Base-by-base conservation (phyloP, 176 grass and related monocot genomes). In the Paspalum notatum region DNA sequence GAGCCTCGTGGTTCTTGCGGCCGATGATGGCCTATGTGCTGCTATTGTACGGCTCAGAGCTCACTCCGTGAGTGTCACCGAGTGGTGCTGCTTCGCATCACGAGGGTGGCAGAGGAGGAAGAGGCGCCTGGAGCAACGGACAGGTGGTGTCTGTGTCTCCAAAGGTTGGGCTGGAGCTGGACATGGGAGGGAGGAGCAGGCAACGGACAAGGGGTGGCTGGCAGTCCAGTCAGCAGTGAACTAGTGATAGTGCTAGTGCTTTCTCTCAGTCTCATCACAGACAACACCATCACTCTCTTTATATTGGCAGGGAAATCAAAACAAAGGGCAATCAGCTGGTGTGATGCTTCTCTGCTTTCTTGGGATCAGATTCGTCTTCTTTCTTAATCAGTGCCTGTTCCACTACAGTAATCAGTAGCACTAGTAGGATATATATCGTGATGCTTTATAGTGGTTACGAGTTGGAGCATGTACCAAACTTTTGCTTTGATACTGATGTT, bases 141-240 rank as follows among this genome's bases (percentile, higher is more conserved):
- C 88, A 74, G 17, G 44, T 74, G 78, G 62, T 66, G 66, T 73
- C 83, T 57, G 62, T 66, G 66, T 73, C 83, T 57, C 77, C 37
- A 63, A 63, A 55, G 71, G 37, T 51, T 85, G 73, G 68, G 83
- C 78, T 82, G 87, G 83, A 74, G 83, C 78, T 82, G 87, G 83
- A 85, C 38, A 65, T 18, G 56, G 16, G 68, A 74, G 68, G 43
- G 41, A 3, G 20, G 17, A 61, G 82, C 77, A 77, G 72, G 66
- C 77, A 85, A 77, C 61, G 62, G 83, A 66, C 87, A 80, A 77
- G n/a, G 14, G n/a, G 47, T 41, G 58, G 4, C 15, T 13, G 14
- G 40, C 57, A 72, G 40, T 48, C 63, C 38, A 46, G 21, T 22
- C 32, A 32, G 32, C n/a, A n/a, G 10, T 6, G n/a, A 10, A 15